These are phyloP conservation scores for Pythium apleroticum DNA, from an alignment of 352 stramenopile genomes.

Conservation along the genomic window DNA sequence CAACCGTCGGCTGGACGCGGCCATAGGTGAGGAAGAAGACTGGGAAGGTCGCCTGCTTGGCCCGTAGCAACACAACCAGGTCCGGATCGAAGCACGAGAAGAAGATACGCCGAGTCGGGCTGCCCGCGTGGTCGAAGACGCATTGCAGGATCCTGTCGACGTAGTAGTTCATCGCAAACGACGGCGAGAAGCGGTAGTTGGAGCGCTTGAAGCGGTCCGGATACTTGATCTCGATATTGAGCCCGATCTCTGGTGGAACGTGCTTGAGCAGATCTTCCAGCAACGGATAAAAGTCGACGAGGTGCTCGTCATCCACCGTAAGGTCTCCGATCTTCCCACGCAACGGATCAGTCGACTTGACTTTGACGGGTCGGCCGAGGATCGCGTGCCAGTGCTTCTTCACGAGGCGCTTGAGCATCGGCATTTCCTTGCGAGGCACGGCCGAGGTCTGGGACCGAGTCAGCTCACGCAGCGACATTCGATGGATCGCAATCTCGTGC, in stretches of 20 bases:
- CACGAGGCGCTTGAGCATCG: conserved; percentile 43
- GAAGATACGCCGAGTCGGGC: conserved; percentile 51
- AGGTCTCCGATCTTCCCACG: conserved; percentile 17
- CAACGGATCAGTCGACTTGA: conserved; percentile 17
- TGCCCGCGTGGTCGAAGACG: conserved; percentile 63
- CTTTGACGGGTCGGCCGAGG: conserved; percentile 22
- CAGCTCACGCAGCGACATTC: conserved; percentile 65
- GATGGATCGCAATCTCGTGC: conserved; percentile 69
- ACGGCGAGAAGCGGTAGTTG: conserved; percentile 41
- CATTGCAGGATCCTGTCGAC: conserved; percentile 68
- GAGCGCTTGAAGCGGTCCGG: conserved; percentile 47
- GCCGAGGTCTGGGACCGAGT: conserved; percentile 44
- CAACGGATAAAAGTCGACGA: conserved; percentile 72
- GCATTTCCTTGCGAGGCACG: conserved; percentile 34
- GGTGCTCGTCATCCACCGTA: conserved; percentile 40
- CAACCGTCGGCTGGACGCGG: conserved; percentile 42
- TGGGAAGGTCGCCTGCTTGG: conserved; percentile 73
- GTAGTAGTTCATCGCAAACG: conserved; percentile 78
- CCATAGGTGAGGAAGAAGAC: conserved; percentile 79
- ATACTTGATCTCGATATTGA: conserved; percentile 88
- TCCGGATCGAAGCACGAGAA: conserved; percentile 83
- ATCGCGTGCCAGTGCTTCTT: conserved; percentile 72
- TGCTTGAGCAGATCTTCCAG: conserved; percentile 68
- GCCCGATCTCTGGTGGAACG: conserved; percentile 63
- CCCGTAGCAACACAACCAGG: conserved; percentile 60